These are phyloP conservation scores for Inonotus hispidus DNA, from an alignment of 1,284 basidiomycete species.

Conservation along the genomic window DNA sequence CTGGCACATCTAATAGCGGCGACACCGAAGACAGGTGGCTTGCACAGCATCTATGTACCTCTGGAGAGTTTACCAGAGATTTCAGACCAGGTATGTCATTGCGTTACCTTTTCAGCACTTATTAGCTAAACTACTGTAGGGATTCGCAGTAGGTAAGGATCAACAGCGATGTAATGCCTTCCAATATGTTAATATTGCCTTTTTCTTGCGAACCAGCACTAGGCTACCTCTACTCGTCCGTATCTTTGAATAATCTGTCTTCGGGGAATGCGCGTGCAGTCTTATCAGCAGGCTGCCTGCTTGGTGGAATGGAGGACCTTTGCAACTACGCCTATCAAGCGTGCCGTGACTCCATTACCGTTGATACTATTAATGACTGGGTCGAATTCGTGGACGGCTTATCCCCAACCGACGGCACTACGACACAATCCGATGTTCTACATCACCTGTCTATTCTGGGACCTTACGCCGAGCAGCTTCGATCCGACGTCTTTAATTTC, in stretches of 20 bases:
- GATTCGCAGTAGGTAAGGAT: conserved; percentile 60
- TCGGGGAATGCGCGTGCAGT: conserved; percentile 76
- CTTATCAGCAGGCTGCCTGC: conserved; percentile 74
- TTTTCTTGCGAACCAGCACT: conserved; percentile 41
- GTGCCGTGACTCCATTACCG: conserved; percentile 67
- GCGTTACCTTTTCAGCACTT: no score
- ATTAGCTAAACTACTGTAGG: conserved; percentile 35
- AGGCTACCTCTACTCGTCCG: conserved; percentile 73
- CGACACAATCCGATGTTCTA: conserved; percentile 40
- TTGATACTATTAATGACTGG: conserved; percentile 70
- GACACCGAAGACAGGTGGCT: conserved; percentile 53
- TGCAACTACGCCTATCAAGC: conserved; percentile 73
- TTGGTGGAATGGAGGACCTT: conserved; percentile 82
- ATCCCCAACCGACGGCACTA: conserved; percentile 49
- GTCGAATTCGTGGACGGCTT: conserved; percentile 66
- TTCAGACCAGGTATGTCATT: conserved; percentile 66
- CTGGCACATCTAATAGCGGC: conserved; percentile 81
- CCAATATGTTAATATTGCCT: not conserved
- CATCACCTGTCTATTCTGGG: conserved; percentile 60
- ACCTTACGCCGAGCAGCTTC: conserved; percentile 60
- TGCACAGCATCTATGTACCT: conserved; percentile 66
- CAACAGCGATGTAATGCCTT: conserved; percentile 8
- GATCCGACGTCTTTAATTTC: conserved; percentile 71
- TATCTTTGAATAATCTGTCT: conserved; percentile 60
- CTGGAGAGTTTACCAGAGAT: conserved; percentile 76